Conservation (phyloP, 352 stramenopile species). For the Phytophthora ramorum region DNA sequence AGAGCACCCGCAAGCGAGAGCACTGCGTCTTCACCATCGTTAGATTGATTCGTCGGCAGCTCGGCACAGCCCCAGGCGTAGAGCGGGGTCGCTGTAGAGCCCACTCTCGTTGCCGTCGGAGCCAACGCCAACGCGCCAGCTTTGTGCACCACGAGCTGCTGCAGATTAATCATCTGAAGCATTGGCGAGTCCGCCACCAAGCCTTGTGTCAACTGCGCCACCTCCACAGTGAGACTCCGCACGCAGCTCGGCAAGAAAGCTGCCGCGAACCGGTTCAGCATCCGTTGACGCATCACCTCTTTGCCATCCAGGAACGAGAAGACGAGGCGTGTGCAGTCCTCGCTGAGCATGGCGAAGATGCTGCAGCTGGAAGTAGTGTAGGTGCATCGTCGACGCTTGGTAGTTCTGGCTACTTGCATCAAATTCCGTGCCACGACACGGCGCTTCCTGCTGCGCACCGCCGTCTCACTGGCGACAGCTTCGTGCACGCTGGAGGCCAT, state of each 20-base stretch:
- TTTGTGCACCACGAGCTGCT: conserved; percentile 68
- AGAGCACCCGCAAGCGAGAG: conserved; percentile 51
- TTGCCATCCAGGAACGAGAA: conserved; percentile 72
- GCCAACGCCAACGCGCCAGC: conserved; percentile 12
- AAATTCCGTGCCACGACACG: conserved; percentile 31
- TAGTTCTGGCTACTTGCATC: conserved; percentile 25
- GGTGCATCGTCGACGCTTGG: conserved; percentile 51
- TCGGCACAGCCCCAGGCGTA: conserved; percentile 73
- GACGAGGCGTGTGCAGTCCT: conserved; percentile 63
- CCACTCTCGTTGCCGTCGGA: conserved; percentile 1
- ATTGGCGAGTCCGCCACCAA: conserved; percentile 42
- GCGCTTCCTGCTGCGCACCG: conserved; percentile 28
- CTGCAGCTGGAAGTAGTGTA: conserved; percentile 4
- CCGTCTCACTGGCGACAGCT: conserved; percentile 44
- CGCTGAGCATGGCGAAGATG: conserved; percentile 40
- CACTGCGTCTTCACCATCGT: conserved; percentile 61
- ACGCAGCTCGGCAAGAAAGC: conserved; percentile 63
- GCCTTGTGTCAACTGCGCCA: conserved; percentile 43
- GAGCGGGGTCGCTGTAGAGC: conserved; percentile 37
- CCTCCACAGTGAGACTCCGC: conserved; percentile 55
- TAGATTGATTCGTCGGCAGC: conserved; percentile 59
- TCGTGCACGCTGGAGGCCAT: conserved; percentile 76
- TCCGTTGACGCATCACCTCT: conserved; percentile 54
- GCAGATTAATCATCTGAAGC: conserved; percentile 57
- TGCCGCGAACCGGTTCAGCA: conserved; percentile 59